phyloP scores from a whole-genome alignment of 2,329 filamentous ascomycete genomes.

The Metarhizium sp. region DNA sequence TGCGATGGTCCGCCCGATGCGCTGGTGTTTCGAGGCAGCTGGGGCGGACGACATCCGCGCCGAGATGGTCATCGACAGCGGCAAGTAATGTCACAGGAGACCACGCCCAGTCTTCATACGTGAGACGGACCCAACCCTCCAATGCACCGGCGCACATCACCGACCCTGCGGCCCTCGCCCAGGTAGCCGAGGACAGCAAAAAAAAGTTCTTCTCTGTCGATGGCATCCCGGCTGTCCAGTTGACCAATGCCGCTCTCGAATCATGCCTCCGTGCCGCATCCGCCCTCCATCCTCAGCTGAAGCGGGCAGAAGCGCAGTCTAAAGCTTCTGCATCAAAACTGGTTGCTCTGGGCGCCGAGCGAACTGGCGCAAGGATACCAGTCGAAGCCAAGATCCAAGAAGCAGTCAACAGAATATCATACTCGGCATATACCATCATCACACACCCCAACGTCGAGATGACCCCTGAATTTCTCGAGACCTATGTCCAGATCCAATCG shows the following conservation, averaged over 20 bases:
- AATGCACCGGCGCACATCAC: constrained; percentile 15
- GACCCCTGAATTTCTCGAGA: constrained; percentile 58
- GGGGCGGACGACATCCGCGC: not conserved
- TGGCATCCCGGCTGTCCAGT: constrained; percentile 33
- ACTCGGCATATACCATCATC: constrained; percentile 59
- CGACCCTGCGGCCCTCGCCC: constrained; percentile 30
- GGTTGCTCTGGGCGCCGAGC: constrained; percentile 33
- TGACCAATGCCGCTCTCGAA: constrained; percentile 33
- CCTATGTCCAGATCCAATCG: constrained; percentile 70
- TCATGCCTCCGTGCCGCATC: constrained; percentile 35
- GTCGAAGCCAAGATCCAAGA: constrained; percentile 29
- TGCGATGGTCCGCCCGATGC: constrained; percentile 13
- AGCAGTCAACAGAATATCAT: constrained; percentile 42
- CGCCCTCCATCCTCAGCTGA: constrained; percentile 31
- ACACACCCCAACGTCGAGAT: constrained; percentile 72
- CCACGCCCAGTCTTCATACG: not conserved
- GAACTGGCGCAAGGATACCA: constrained; percentile 20
- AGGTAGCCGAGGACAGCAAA: constrained; percentile 31
- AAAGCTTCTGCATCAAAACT: constrained; percentile 44
- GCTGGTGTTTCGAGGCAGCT: constrained; percentile 5
- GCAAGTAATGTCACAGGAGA: constrained; percentile 8
- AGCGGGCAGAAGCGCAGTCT: constrained; percentile 27
- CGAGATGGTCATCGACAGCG: constrained; percentile 19
- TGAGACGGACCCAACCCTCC: not conserved
- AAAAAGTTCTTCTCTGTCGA: constrained; percentile 34